Evolutionary conservation across 176 grass and related monocot species (phyloP), one percentile per base, ranked within the genome.

Genomic region (Lolium rigidum): DNA sequence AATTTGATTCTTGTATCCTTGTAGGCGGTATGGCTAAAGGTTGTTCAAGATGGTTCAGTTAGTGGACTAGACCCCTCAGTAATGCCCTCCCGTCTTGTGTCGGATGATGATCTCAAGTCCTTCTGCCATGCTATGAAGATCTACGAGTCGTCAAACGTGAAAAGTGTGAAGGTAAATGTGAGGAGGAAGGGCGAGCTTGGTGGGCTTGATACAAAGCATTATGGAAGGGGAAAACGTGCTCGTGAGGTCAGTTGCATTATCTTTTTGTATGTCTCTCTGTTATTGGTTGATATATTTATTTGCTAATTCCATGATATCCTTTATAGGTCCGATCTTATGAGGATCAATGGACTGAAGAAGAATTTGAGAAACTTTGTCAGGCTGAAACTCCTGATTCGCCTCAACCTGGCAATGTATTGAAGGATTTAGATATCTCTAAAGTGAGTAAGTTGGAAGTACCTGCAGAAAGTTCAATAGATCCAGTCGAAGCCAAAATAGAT

Each of bases 291-390:
- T 56, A 47, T 47, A 74, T 79, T 56, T 49, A 35, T 85, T 56
- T 78, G 21, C 76, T 89, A 74, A 89, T 75, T 78, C 17, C 24
- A 50, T 76, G 6, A 70, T 82, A 66, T 88, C 37, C 18, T 75
- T 63, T 83, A 22, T 82, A 99, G 97, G 97, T 99, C 59, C 93
- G 97, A 44, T 99, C 94, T 75, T 99, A 99, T 73, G 97, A 95
- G 84, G 97, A 99, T 77, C 97, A 99, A 73, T 99, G 94, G 97
- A 96, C 97, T 15, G 97, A 99, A 89, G 97, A 99, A 94, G 97
- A 99, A 78, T 99, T 99, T 76, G 97, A 99, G 86, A 99, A 99
- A 76, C 97, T 99, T 89, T 99, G 97, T 85, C 94, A 99, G 82
- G 94, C 35, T 71, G 97, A 96, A 82, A 83, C 97, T 79, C 90